Conservation (phyloP, 2,329 filamentous ascomycete genomes). For the Colletotrichum sidae region DNA sequence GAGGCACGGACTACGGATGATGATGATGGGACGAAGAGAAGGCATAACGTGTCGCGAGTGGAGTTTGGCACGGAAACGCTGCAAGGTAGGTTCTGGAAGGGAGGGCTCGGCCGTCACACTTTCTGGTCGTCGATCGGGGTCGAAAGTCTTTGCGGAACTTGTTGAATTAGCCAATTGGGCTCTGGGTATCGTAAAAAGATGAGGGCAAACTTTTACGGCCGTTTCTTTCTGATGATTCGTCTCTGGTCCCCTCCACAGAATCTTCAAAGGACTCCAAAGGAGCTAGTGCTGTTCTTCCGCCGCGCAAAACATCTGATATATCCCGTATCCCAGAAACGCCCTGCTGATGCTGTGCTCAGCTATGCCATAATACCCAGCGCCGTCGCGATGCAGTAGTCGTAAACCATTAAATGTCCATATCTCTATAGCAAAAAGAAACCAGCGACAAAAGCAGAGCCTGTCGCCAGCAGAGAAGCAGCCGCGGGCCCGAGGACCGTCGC, state of each 20-base stretch:
- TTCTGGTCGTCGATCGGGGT: no score
- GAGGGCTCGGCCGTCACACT: no score
- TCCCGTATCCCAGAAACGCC: conserved; percentile 22
- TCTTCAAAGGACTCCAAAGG: conserved; percentile 4
- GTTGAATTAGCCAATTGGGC: conserved; percentile 14
- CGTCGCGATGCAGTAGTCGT: conserved; percentile 31
- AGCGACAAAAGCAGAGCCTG: conserved; percentile 8
- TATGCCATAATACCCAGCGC: conserved; percentile 19
- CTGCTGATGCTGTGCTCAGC: conserved; percentile 26
- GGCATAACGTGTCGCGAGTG: no score
- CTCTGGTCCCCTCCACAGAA: conserved; percentile 7
- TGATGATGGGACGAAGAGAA: no score
- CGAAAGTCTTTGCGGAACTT: no score
- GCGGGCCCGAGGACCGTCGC: conserved; percentile 24
- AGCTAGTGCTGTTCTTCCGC: conserved; percentile 18
- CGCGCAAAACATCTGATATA: neutral
- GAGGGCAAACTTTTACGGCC: no score
- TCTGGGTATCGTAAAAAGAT: conserved; percentile 16
- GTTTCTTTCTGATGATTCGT: neutral
- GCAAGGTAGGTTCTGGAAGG: neutral
- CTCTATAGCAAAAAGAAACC: conserved; percentile 17
- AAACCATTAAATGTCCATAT: conserved; percentile 5
- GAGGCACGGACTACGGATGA: no score
- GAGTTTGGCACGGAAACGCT: neutral
- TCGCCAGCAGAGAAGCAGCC: conserved; percentile 28